phyloP scores from a whole-genome alignment of 768 basidiomycete genomes.

The Termitomyces sp. region DNA sequence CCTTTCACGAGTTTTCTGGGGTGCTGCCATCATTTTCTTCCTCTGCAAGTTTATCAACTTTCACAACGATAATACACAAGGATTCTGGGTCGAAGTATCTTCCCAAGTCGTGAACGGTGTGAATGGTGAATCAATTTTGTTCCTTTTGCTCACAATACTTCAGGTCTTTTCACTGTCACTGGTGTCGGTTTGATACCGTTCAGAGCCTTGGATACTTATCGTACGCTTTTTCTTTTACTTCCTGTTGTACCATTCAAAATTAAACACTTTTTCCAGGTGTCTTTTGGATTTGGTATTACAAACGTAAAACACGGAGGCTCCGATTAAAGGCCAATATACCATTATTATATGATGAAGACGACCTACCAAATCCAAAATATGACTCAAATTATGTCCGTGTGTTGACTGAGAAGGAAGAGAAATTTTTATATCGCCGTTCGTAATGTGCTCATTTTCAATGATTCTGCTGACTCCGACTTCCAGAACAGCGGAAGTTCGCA shows the following conservation, averaged over 20 bases:
- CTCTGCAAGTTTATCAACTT: constrained; percentile 65
- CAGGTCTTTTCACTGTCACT: constrained; percentile 76
- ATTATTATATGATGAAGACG: constrained; percentile 68
- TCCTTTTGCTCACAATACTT: not conserved
- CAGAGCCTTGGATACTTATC: constrained; percentile 71
- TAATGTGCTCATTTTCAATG: constrained; percentile 6
- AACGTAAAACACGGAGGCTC: constrained; percentile 53
- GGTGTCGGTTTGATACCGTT: constrained; percentile 80
- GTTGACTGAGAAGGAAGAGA: constrained; percentile 60
- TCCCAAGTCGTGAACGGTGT: constrained; percentile 76
- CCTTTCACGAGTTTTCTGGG: constrained; percentile 67
- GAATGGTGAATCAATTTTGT: constrained; percentile 2
- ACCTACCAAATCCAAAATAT: constrained; percentile 74
- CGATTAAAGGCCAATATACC: constrained; percentile 64
- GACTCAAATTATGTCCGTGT: constrained; percentile 73
- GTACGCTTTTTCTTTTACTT: constrained; percentile 34
- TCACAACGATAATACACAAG: constrained; percentile 64
- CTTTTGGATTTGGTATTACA: constrained; percentile 70
- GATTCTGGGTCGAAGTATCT: constrained; percentile 79
- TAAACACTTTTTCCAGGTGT: constrained; percentile 46
- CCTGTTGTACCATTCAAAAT: not conserved
- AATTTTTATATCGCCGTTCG: constrained; percentile 63
- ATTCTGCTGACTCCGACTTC: constrained; percentile 3
- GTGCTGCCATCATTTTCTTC: constrained; percentile 78
- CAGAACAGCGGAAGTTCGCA: constrained; percentile 69